These are phyloP conservation scores for Ampelomyces quisqualis DNA, from an alignment of 2,329 filamentous ascomycete species.

Conservation along the genomic window DNA sequence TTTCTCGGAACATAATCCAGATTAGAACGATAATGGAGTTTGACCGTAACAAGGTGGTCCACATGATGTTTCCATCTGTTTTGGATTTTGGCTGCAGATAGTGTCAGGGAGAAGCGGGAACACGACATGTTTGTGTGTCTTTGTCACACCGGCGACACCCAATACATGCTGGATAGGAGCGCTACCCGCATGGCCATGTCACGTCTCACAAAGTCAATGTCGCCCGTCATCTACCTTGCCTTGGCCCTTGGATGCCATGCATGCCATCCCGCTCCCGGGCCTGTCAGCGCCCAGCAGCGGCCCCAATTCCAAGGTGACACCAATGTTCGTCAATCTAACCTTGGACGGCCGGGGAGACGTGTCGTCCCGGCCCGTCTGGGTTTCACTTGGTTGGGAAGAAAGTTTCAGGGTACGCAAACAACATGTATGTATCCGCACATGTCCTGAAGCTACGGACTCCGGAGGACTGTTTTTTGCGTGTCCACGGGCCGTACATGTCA, in stretches of 20 bases:
- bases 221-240: conserved; percentile 20
- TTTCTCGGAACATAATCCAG: too few species aligned
- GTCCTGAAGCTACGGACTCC: too few species aligned
- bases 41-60: too few species aligned
- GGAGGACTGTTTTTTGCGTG: too few species aligned
- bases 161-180: conserved; percentile 8
- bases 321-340: conserved; percentile 39
- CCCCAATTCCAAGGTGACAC: conserved; percentile 33
- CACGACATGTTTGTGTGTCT: conserved; percentile 16
- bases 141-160: too few species aligned
- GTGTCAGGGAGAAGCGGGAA: too few species aligned
- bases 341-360: conserved; percentile 26
- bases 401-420: too few species aligned
- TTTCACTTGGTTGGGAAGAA: too few species aligned
- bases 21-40: too few species aligned
- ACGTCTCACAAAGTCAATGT: conserved; percentile 22
- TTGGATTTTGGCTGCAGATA: conserved; percentile 26
- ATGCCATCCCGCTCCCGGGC: conserved; percentile 18
- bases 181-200: conserved; percentile 11
- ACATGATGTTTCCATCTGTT: conserved; percentile 17
- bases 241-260: too few species aligned
- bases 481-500: too few species aligned
- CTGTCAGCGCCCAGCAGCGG: conserved; percentile 13
- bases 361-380: conserved; percentile 38
- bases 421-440: conserved; percentile 12